Evolutionary conservation across 768 basidiomycete species (phyloP).

Genomic region (Infundibulicybe gibba): DNA sequence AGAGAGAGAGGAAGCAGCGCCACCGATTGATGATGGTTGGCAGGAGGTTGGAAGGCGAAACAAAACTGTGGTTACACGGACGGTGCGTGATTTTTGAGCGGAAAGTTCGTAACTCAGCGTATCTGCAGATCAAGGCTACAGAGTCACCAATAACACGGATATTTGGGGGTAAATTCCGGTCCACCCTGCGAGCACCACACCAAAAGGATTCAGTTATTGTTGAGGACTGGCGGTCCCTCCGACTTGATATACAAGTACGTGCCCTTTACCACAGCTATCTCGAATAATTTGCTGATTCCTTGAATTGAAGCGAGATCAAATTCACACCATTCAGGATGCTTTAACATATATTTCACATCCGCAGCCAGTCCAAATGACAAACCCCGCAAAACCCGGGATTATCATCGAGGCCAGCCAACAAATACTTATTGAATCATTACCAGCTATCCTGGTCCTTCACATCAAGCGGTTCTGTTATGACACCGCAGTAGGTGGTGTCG

Average conservation of each 20-base stretch:
- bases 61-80: slow-evolving; percentile 72
- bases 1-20: slow-evolving; percentile 22
- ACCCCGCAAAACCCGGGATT: slow-evolving; percentile 49
- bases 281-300: slow-evolving; percentile 1
- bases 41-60: slow-evolving; percentile 91
- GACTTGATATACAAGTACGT: slow-evolving; percentile 83
- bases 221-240: slow-evolving; percentile 88
- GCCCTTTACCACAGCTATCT: neutral
- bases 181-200: slow-evolving; percentile 75
- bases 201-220: slow-evolving; percentile 84
- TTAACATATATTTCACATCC: slow-evolving; percentile 74
- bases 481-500: slow-evolving; percentile 65
- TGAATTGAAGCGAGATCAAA: slow-evolving; percentile 61
- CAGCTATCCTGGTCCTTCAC: slow-evolving; percentile 82
- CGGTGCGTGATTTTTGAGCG: slow-evolving; percentile 41
- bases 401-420: slow-evolving; percentile 66
- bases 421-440: slow-evolving; percentile 74
- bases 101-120: neutral
- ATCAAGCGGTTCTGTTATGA: slow-evolving; percentile 93
- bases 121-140: slow-evolving; percentile 59
- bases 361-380: slow-evolving; percentile 73
- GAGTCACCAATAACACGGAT: slow-evolving; percentile 90
- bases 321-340: slow-evolving; percentile 81
- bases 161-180: slow-evolving; percentile 91
- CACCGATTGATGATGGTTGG: slow-evolving; percentile 68